These are phyloP conservation scores for Diplodia seriata DNA, from an alignment of 2,329 filamentous ascomycete genomes.

Conservation along the genomic window DNA sequence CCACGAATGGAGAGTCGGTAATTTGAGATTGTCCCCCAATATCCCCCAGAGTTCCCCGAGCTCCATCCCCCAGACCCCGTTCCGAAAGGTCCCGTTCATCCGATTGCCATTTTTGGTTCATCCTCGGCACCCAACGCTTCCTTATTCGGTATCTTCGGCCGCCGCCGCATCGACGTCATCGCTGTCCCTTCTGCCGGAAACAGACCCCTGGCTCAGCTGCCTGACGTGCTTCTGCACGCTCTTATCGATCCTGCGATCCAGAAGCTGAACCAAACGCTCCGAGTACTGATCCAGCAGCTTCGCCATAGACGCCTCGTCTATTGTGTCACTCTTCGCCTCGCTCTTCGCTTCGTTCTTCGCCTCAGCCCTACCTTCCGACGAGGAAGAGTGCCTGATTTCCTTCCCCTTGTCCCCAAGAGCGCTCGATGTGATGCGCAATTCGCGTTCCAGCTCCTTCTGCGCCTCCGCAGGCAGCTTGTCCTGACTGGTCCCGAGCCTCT, in stretches of 20 bases:
- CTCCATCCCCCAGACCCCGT: slow-evolving; percentile 1
- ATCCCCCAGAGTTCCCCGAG: slow-evolving; percentile 1
- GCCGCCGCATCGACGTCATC: not conserved
- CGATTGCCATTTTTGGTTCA: slow-evolving; percentile 13
- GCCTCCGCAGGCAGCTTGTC: slow-evolving; percentile 56
- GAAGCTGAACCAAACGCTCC: slow-evolving; percentile 71
- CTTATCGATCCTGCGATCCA: slow-evolving; percentile 71
- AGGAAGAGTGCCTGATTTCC: not conserved
- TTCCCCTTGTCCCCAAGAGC: slow-evolving; percentile 52
- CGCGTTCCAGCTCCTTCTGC: slow-evolving; percentile 63
- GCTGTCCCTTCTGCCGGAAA: slow-evolving; percentile 13
- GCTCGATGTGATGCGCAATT: slow-evolving; percentile 58
- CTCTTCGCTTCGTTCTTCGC: not conserved
- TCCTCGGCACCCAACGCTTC: not conserved
- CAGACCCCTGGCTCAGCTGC: slow-evolving; percentile 42
- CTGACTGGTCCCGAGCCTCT: slow-evolving; percentile 59
- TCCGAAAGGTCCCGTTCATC: slow-evolving; percentile 20
- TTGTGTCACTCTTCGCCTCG: slow-evolving; percentile 16
- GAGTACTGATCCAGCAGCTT: slow-evolving; percentile 78
- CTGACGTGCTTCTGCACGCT: slow-evolving; percentile 47
- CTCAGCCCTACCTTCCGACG: slow-evolving; percentile 1
- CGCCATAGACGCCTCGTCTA: slow-evolving; percentile 53
- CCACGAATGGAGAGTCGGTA: not conserved
- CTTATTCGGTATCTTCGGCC: not conserved
- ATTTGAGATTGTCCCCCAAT: not conserved